These are phyloP conservation scores for Camellia granthamiana DNA, from an alignment of 148 eudicot genomes.

Conservation along the genomic window DNA sequence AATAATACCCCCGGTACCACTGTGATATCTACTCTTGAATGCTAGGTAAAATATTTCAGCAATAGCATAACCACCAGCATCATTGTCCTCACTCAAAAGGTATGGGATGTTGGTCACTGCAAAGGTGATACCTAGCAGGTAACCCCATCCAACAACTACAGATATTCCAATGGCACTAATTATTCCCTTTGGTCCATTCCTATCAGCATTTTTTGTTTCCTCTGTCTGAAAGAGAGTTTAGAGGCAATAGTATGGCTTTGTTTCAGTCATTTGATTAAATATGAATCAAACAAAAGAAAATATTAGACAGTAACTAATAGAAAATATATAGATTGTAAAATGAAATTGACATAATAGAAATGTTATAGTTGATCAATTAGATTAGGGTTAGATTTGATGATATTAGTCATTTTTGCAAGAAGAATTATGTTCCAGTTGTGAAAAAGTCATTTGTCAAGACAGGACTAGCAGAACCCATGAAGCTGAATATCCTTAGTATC, in stretches of 20 bases:
- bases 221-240: constrained; percentile 57
- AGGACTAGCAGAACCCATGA: too few species aligned
- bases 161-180: constrained; percentile 90
- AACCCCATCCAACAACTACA: constrained; percentile 88
- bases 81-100: constrained; percentile 64
- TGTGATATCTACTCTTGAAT: constrained; percentile 80
- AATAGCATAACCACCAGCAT: constrained; percentile 94
- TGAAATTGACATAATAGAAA: neutral
- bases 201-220: constrained; percentile 93
- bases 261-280: constrained; percentile 10
- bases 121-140: constrained; percentile 88
- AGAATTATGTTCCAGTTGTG: neutral
- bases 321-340: neutral
- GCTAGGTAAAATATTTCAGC: constrained; percentile 82
- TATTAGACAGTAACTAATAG: neutral
- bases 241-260: constrained; percentile 5
- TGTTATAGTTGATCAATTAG: neutral
- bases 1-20: constrained; percentile 78
- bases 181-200: constrained; percentile 93
- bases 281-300: neutral
- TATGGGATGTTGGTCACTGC: constrained; percentile 77
- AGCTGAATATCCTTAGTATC: too few species aligned
- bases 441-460: too few species aligned
- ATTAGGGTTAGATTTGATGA: neutral
- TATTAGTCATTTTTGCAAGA: neutral